Evolutionary conservation across 1,139 yeast species (phyloP), one percentile per base, ranked within the genome.

Genomic region (Blastobotrys buckinghamii): DNA sequence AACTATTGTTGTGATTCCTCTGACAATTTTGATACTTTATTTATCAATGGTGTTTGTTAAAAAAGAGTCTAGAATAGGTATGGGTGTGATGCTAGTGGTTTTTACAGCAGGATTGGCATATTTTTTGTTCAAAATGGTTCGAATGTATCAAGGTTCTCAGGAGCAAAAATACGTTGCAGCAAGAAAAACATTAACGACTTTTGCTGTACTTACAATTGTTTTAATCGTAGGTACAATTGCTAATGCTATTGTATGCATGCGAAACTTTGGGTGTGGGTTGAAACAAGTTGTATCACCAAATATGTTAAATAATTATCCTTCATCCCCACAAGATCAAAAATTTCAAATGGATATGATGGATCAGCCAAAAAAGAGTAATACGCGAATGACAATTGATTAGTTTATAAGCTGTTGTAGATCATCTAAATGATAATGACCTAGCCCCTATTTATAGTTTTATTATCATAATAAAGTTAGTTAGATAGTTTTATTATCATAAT

Each of bases 1-100:
- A 40, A 77, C 82, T 0, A 67, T 76, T 17, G 67, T 73, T 29
- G 78, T 76, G 43, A 65, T 77, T 26, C 81, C 81, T 1, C 55
- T 74, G 24, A 75, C 81, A 0, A 60, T 77, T 2, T 34, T 73
- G 4, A 57, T 75, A 15, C 63, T 77, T 20, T 55, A 68, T 24
- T 51, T 69, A 22, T 70, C 76, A 48, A 73, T 74, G 50, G 56
- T 69, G 35, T 72, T 72, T 1, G 70, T 72, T 24, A 63, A 73
- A 16, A 62, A 70, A 45, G 81, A 77, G 52, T 58, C 60, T 45
- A 51, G 56, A 22, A 36, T 51, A 39, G 67, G 73, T 26, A 64
- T 75, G 44, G 34, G 58, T 1, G 47, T 56, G 13, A 64, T 76
- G 34, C 56, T 73, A 2, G 47, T 63, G 5, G 51, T 71, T 20